Evolutionary conservation across 2,329 filamentous ascomycete species (phyloP), one percentile per base, ranked within the genome.

Genomic region (Beauveria sp.): DNA sequence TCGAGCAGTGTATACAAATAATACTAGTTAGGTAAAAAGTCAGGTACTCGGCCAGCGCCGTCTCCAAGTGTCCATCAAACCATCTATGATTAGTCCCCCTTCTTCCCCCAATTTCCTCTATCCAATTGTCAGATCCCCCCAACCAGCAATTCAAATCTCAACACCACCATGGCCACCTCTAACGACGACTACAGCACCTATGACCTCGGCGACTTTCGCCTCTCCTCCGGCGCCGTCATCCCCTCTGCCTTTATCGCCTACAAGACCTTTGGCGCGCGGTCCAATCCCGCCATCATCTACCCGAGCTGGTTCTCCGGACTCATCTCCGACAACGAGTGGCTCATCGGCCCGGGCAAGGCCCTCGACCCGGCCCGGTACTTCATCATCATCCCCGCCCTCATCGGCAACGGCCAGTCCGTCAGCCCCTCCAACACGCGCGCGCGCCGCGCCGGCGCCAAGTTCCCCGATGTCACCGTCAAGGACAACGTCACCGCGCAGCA

Each of bases 281-380:
- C 76, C 0, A 78, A 76, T 6, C 88, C 89, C 8, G 85, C 85
- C 2, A 83, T 93, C 62, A 82, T 93, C 64, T 93, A 93, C 69
- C 90, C 89, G 2, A 86, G 86, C 2, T 93, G 89, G 89, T 93
- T 87, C 71, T 73, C 71, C 59, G 73, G 72, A 75, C 77, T 74
- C 3, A 89, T 93, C 64, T 76, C 80, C 2, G 86, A 90, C 68
- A 93, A 93, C 64, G 80, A 88, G 70, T 92, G 89, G 89, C 81
- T 93, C 12, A 80, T 90, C 48, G 87, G 88, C 14, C 72, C 81
- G 6, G 80, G 84, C 66, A 89, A 85, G 70, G 82, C 86, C 0
- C 77, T 93, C 49, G 82, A 82, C 64, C 88, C 89, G 0, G 75
- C 60, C 1, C 67, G 72, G 26, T 80, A 81, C 71, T 81, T 76